Percentiles rank a stretch among this genome's conserved stretches.
Evolutionary conservation across 2,329 filamentous ascomycete species (phyloP).

Genomic region (Septoria petroselini): DNA sequence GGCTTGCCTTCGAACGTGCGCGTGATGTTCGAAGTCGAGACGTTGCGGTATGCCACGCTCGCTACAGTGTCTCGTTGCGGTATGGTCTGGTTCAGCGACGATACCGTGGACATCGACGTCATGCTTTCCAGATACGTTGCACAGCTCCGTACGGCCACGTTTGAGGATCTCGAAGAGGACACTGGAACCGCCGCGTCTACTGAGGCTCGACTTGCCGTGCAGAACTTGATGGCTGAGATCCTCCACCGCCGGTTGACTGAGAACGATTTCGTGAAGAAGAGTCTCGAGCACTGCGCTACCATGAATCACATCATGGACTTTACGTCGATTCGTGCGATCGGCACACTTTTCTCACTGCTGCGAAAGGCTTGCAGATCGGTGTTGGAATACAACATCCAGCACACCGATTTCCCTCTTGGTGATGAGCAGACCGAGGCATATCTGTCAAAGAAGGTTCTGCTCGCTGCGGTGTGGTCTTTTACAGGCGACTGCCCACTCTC

Average conservation of each 20-base stretch:
- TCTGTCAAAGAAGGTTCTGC: conserved; percentile 86
- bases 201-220: conserved; percentile 64
- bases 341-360: conserved; percentile 88
- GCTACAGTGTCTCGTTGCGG: conserved; percentile 99
- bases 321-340: conserved; percentile 83
- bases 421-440: conserved; percentile 85
- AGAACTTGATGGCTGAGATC: conserved; percentile 74
- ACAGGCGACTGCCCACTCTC: conserved; percentile 88
- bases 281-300: conserved; percentile 68
- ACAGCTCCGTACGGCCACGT: conserved; percentile 73
- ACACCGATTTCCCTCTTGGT: conserved; percentile 89
- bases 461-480: conserved; percentile 91
- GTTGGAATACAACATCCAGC: conserved; percentile 92
- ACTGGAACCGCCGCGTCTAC: conserved; percentile 63
- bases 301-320: conserved; percentile 99
- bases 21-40: conserved; percentile 99
- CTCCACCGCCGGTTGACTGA: conserved; percentile 71
- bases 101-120: conserved; percentile 90
- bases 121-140: conserved; percentile 90
- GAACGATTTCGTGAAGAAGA: conserved; percentile 76
- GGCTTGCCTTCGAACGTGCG: conserved; percentile 92
- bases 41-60: conserved; percentile 91
- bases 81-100: conserved; percentile 99
- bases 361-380: conserved; percentile 91
- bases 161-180: conserved; percentile 95